Conservation (phyloP, 2,329 filamentous ascomycete species). For the Madurella mycetomatis region DNA sequence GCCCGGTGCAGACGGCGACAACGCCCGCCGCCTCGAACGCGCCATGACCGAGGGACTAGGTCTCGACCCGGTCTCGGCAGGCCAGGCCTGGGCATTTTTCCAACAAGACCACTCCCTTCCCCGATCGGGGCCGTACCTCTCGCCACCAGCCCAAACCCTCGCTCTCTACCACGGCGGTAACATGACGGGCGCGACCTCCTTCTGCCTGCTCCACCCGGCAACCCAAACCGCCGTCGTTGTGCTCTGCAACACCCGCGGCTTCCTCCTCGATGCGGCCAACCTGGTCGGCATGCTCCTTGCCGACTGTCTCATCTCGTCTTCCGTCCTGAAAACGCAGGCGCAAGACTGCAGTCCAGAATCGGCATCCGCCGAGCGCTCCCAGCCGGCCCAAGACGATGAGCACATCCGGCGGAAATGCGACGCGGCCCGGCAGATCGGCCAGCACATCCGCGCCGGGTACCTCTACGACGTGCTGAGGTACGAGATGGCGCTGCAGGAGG, state of each 20-base stretch:
- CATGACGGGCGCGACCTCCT: conserved; percentile 16
- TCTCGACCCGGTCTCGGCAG: not conserved
- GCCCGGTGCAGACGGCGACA: conserved; percentile 18
- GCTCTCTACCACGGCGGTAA: conserved; percentile 17
- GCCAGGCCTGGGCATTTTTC: conserved; percentile 4
- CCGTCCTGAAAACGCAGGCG: too few relatives aligned
- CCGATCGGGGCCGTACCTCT: not conserved
- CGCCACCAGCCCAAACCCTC: not conserved
- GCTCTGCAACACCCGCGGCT: conserved; percentile 13
- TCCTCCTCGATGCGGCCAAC: conserved; percentile 14
- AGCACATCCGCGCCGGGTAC: conserved; percentile 1
- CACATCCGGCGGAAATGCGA: not conserved
- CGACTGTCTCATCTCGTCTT: not conserved
- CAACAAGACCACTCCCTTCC: not conserved
- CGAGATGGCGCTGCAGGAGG: not conserved
- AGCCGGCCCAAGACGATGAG: not conserved
- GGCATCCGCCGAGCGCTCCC: not conserved
- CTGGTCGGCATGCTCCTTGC: conserved; percentile 15
- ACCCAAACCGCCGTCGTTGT: conserved; percentile 7
- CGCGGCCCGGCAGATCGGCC: not conserved
- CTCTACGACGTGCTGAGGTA: conserved; percentile 1
- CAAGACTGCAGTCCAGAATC: not conserved
- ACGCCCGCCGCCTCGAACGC: conserved; percentile 4
- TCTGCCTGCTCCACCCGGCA: conserved; percentile 2
- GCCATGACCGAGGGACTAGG: not conserved